A percentile compares a stretch with the other conserved stretches of the same genome.
phyloP scores from a whole-genome alignment of 1,284 basidiomycete species.

The Pyrrhoderma lamaoense region DNA sequence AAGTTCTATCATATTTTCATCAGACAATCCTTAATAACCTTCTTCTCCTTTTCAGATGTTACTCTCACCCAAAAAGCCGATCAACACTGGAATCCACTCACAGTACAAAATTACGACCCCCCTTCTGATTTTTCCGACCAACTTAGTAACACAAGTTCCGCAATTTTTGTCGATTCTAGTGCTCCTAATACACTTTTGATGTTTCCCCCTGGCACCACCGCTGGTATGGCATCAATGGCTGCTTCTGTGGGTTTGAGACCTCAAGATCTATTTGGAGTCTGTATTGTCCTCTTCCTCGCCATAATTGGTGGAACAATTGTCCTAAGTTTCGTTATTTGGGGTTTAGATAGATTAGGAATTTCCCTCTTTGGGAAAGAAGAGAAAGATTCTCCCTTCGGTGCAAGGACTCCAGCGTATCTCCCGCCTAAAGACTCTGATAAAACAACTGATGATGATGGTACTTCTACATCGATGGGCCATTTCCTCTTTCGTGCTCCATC shows the following conservation, averaged over 20 bases:
- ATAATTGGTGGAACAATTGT: conserved; percentile 68
- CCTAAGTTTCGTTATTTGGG: conserved; percentile 68
- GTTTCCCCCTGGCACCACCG: conserved; percentile 51
- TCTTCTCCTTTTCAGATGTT: conserved; percentile 48
- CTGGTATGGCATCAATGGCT: conserved; percentile 75
- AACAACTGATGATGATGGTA: conserved; percentile 16
- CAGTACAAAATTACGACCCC: conserved; percentile 52
- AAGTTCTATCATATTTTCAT: conserved; percentile 26
- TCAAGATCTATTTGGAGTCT: conserved; percentile 80
- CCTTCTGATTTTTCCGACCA: conserved; percentile 65
- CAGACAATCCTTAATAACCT: conserved; percentile 13
- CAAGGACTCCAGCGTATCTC: conserved; percentile 13
- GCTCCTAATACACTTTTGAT: conserved; percentile 69
- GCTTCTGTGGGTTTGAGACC: conserved; percentile 74
- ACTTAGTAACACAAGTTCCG: conserved; percentile 60
- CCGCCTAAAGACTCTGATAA: conserved; percentile 17
- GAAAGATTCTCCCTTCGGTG: conserved; percentile 22
- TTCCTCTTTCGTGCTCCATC: conserved; percentile 29
- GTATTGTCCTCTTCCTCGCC: conserved; percentile 74
- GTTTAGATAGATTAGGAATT: conserved; percentile 48
- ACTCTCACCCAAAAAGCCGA: conserved; percentile 50
- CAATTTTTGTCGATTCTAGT: conserved; percentile 68
- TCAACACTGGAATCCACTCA: conserved; percentile 62
- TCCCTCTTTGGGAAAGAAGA: conserved; percentile 32
- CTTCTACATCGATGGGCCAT: conserved; percentile 22